Evolutionary conservation across 192 early-diverging fungal genomes (phyloP).

Genomic region (Cladochytrium replicatum): DNA sequence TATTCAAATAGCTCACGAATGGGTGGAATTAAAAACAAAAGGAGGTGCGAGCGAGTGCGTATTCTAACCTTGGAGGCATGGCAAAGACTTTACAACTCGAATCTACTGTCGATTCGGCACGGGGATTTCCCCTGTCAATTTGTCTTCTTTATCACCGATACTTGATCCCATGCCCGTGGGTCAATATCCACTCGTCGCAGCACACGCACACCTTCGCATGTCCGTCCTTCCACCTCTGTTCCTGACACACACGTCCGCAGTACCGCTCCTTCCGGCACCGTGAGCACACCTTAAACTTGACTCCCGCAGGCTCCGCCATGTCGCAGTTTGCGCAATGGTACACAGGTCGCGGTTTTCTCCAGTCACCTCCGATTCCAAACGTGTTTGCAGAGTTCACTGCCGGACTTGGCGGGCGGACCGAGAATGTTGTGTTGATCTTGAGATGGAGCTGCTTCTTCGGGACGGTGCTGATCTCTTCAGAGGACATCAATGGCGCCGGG

Average conservation of each 20-base stretch:
- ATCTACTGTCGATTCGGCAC: no score
- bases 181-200: no score
- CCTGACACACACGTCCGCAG: not conserved
- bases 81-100: no score
- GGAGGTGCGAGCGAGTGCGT: no score
- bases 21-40: no score
- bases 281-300: not conserved
- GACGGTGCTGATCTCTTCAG: not conserved
- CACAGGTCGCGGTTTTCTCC: not conserved
- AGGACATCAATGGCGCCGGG: not conserved
- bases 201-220: not conserved
- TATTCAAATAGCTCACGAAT: no score
- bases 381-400: not conserved
- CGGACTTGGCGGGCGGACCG: not conserved
- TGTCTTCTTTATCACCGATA: no score
- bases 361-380: not conserved
- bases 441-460: not conserved
- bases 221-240: not conserved
- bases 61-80: no score
- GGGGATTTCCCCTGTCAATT: no score
- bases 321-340: not conserved
- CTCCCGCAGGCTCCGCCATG: not conserved
- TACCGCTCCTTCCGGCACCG: not conserved
- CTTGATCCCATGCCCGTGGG: no score
- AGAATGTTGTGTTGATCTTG: not conserved